Percentiles rank a stretch among this genome's conserved stretches.
phyloP scores from a whole-genome alignment of 208 protist genomes.

The Acanthamoeba healyi region DNA sequence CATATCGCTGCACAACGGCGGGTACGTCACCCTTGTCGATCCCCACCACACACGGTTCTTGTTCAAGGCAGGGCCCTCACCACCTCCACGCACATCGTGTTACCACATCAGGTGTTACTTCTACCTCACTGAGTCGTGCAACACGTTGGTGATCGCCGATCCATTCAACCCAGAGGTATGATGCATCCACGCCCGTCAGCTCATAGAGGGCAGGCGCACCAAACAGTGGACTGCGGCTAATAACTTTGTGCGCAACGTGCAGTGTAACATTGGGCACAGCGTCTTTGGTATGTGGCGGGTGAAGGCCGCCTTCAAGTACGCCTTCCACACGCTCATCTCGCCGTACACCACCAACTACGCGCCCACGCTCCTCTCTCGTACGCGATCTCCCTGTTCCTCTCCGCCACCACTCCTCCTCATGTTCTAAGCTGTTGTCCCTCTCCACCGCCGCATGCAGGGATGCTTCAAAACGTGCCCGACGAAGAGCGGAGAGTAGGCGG shows the following conservation, averaged over 20 bases:
- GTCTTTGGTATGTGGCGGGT: slow-evolving; percentile 74
- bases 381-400: neutral
- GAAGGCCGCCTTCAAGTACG: slow-evolving; percentile 63
- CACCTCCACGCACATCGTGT: too few species aligned
- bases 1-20: slow-evolving; percentile 67
- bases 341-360: slow-evolving; percentile 72
- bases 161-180: slow-evolving; percentile 67
- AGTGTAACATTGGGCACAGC: slow-evolving; percentile 72
- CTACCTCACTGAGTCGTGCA: slow-evolving; percentile 60
- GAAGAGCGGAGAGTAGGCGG: neutral
- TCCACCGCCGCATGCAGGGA: neutral
- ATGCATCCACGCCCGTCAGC: too few species aligned
- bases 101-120: slow-evolving; percentile 66
- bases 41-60: neutral
- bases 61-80: too few species aligned
- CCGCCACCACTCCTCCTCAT: neutral
- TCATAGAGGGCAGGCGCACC: too few species aligned
- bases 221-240: too few species aligned
- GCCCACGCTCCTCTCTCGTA: slow-evolving; percentile 57
- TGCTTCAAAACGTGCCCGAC: slow-evolving; percentile 9
- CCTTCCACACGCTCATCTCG: slow-evolving; percentile 68
- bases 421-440: too few species aligned
- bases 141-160: slow-evolving; percentile 71
- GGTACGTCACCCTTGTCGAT: neutral
- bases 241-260: neutral